phyloP scores from a whole-genome alignment of 768 basidiomycete genomes.

The Stropharia rugosoannulata region DNA sequence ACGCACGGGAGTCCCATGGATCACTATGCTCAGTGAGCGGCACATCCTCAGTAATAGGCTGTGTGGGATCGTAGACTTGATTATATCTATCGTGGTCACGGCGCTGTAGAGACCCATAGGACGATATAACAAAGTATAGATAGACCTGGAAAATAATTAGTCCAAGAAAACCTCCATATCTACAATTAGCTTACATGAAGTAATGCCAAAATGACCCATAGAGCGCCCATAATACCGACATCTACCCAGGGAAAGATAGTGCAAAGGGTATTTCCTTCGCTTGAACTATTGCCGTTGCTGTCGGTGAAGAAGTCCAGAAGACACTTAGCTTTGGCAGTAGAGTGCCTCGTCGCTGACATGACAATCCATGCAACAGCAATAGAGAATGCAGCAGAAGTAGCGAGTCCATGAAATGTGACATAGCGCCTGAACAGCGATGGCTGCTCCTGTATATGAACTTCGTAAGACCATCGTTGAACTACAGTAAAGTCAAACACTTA shows the following conservation, averaged over 20 bases:
- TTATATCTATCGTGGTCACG: conserved; percentile 83
- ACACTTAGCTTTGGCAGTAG: conserved; percentile 67
- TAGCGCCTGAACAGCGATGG: conserved; percentile 66
- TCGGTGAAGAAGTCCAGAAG: conserved; percentile 55
- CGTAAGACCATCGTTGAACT: background rate
- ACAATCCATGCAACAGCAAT: conserved; percentile 81
- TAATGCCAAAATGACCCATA: conserved; percentile 81
- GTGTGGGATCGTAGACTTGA: conserved; percentile 60
- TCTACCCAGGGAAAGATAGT: conserved; percentile 91
- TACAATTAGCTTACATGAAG: conserved; percentile 57
- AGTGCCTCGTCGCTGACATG: conserved; percentile 77
- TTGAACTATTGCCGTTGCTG: conserved; percentile 31
- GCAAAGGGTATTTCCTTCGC: conserved; percentile 75
- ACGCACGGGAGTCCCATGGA: conserved; percentile 68
- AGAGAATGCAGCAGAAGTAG: conserved; percentile 62
- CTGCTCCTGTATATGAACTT: conserved; percentile 54
- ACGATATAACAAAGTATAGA: conserved; percentile 42
- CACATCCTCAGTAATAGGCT: conserved; percentile 55
- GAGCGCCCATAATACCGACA: conserved; percentile 85
- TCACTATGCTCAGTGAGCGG: conserved; percentile 64
- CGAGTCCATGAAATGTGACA: conserved; percentile 59
- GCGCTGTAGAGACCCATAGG: conserved; percentile 73
- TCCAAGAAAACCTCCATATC: conserved; percentile 1
- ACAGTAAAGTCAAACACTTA: conserved; percentile 22
- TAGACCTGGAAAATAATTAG: conserved; percentile 38